Evolutionary conservation across 768 basidiomycete species (phyloP).

Genomic region (Boletus rex-veris): DNA sequence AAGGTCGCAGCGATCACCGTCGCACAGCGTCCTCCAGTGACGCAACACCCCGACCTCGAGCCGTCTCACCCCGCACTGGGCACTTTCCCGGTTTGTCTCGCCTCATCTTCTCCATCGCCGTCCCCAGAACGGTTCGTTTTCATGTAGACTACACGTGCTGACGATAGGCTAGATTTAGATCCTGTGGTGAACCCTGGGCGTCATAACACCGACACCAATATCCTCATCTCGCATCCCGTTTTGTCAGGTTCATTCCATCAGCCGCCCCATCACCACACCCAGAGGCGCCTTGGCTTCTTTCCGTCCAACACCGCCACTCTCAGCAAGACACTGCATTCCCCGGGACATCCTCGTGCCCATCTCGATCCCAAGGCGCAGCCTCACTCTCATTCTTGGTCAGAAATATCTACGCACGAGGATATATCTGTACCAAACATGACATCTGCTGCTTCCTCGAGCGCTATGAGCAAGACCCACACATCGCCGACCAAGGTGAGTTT

Average conservation of each 20-base stretch:
- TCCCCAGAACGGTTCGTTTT: slow-evolving; percentile 1
- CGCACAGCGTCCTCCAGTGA: slow-evolving; percentile 44
- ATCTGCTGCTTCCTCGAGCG: slow-evolving; percentile 25
- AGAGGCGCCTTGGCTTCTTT: slow-evolving; percentile 28
- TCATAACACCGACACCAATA: slow-evolving; percentile 10
- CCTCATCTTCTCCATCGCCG: slow-evolving; percentile 7
- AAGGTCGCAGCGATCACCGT: slow-evolving; percentile 19
- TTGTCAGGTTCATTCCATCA: slow-evolving; percentile 6
- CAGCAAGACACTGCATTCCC: slow-evolving; percentile 28
- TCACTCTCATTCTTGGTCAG: slow-evolving; percentile 38
- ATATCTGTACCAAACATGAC: slow-evolving; percentile 21
- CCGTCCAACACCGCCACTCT: slow-evolving; percentile 39
- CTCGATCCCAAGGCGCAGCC: slow-evolving; percentile 35
- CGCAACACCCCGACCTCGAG: slow-evolving; percentile 46
- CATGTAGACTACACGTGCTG: slow-evolving; percentile 4
- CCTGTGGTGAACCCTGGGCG: slow-evolving; percentile 1
- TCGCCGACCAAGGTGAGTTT: slow-evolving; percentile 35
- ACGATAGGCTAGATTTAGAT: slow-evolving; percentile 15
- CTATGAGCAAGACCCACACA: slow-evolving; percentile 28
- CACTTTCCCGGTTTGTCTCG: slow-evolving; percentile 19
- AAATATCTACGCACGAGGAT: slow-evolving; percentile 27
- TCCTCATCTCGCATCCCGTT: slow-evolving; percentile 11
- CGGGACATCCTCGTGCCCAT: slow-evolving; percentile 17
- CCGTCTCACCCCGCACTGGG: slow-evolving; percentile 22
- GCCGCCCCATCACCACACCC: slow-evolving; percentile 35